phyloP scores from a whole-genome alignment of 2,329 filamentous ascomycete genomes.

The Alternaria ethzedia region DNA sequence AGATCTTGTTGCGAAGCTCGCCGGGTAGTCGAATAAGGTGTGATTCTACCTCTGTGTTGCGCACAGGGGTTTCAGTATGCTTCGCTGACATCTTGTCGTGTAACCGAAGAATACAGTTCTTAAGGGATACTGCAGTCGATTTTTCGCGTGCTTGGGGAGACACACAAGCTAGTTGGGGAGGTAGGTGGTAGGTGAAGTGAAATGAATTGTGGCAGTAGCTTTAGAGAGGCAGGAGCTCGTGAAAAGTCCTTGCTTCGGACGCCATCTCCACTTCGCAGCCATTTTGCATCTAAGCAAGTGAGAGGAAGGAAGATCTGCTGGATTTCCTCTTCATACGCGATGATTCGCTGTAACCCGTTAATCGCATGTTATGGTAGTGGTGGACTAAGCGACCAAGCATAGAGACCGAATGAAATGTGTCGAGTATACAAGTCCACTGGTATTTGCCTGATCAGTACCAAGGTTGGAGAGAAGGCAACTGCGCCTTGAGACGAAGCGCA shows the following conservation, averaged over 20 bases:
- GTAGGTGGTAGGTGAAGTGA: background rate
- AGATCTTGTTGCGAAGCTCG: constrained; percentile 6
- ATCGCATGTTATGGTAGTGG: background rate
- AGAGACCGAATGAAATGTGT: background rate
- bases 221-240: background rate
- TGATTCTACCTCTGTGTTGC: background rate
- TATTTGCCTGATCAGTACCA: background rate
- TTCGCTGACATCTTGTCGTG: background rate
- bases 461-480: background rate
- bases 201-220: background rate
- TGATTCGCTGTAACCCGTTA: background rate
- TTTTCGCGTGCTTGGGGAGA: background rate
- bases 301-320: background rate
- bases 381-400: background rate
- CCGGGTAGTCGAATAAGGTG: background rate
- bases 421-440: background rate
- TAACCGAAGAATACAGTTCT: background rate
- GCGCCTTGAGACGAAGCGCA: background rate
- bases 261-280: fast-evolving
- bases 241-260: background rate
- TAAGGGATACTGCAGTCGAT: background rate
- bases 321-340: background rate
- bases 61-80: background rate
- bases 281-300: background rate
- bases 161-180: background rate